Evolutionary conservation across 768 basidiomycete genomes (phyloP), one percentile per base, ranked within the genome.

Genomic region (Rhodosporidiobolus odoratus): DNA sequence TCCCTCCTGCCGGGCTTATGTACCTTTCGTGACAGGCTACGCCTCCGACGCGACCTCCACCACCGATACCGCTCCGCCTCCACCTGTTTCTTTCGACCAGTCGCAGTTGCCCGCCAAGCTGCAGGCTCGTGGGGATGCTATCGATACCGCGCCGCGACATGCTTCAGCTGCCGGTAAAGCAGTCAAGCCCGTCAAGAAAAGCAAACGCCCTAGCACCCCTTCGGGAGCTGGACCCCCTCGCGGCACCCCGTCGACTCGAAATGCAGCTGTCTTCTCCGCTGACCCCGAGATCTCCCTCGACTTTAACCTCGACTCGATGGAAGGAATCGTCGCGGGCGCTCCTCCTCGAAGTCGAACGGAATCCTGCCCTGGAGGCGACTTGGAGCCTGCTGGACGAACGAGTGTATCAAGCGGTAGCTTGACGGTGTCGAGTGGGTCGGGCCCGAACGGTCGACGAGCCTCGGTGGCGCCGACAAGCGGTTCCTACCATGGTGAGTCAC

Each of bases 261-360:
- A 61, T 4, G 52, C 41, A 25, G 48, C 48, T 52, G 62, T 68
- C 27, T 69, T 69, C 64, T 53, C 48, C 56, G 27, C 12, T 52
- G 68, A 66, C 43, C 64, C 64, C 38, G 68, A 66, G 23, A 82
- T 85, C 67, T 80, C 79, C 32, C 83, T 89, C 52, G 88, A 90
- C 78, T 85, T 85, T 27, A 85, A 92, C 77, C 78, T 91, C 53
- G 84, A 88, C 16, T 80, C 85, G 60, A 92, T 96, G 85, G 88
- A 89, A 47, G 93, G 89, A 10, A 92, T 96, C 76, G 81, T 95
- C 71, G 83, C 92, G 0, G 34, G 52, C 41, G 61, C 67, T 2
- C 66, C 66, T 37, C 17, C 54, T 32, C 35, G 35, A 57, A 21
- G 61, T 35, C 8, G 48, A 38, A 10, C 62, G 54, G 67, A 68